A percentile compares a stretch with the other conserved stretches of the same genome.
Conservation (phyloP, 768 basidiomycete genomes). For the Boletus bicolor region DNA sequence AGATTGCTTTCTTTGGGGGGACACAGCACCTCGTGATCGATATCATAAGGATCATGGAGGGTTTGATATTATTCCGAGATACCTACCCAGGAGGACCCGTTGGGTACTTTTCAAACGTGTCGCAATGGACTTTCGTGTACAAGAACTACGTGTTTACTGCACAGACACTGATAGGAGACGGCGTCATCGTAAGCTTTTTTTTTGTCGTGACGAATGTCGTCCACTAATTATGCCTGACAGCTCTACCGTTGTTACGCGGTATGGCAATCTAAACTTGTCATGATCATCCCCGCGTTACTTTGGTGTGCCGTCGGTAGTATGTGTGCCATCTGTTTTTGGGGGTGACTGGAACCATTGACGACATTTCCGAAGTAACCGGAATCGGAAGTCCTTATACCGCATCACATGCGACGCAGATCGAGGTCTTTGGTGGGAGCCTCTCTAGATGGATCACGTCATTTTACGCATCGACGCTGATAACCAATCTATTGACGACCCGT, state of each 20-base stretch:
- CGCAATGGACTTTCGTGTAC: constrained; percentile 29
- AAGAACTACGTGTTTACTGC: constrained; percentile 23
- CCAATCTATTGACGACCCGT: constrained; percentile 35
- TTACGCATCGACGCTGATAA: constrained; percentile 30
- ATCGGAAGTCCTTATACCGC: constrained; percentile 16
- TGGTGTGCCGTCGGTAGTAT: constrained; percentile 30
- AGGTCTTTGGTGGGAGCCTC: constrained; percentile 28
- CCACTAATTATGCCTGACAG: constrained; percentile 8
- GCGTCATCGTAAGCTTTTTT: constrained; percentile 23
- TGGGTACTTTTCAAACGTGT: constrained; percentile 24
- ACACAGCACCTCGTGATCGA: constrained; percentile 27
- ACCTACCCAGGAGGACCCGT: constrained; percentile 18
- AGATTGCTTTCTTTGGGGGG: neutral
- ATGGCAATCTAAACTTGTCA: constrained; percentile 28
- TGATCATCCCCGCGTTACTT: constrained; percentile 28
- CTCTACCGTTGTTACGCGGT: constrained; percentile 32
- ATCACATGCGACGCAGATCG: constrained; percentile 1
- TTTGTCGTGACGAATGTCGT: neutral
- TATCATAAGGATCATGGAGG: constrained; percentile 24
- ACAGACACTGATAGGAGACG: constrained; percentile 31
- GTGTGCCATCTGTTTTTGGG: neutral
- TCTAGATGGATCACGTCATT: constrained; percentile 36
- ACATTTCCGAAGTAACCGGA: constrained; percentile 15
- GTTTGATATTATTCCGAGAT: constrained; percentile 23
- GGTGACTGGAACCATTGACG: neutral